phyloP scores from a whole-genome alignment of 768 basidiomycete species.

The Tylopilus felleus region DNA sequence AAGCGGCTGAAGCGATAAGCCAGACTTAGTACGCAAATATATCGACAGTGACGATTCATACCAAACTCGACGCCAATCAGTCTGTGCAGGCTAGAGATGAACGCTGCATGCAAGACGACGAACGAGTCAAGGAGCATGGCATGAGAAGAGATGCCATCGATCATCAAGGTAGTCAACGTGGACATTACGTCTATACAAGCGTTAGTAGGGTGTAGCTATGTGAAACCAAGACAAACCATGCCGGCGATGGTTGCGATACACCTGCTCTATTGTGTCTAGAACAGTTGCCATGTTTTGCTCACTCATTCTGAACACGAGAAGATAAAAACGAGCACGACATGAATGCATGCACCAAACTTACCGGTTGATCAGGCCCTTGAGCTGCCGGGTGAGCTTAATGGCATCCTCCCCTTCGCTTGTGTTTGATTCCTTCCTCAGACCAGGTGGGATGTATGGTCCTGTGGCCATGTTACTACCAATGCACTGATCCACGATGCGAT shows the following conservation, averaged over 20 bases:
- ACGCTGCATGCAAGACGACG: slow-evolving; percentile 82
- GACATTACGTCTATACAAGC: slow-evolving; percentile 69
- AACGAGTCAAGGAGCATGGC: slow-evolving; percentile 84
- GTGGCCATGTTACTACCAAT: slow-evolving; percentile 1
- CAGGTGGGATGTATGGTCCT: slow-evolving; percentile 79
- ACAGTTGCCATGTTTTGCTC: slow-evolving; percentile 85
- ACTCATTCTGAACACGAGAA: slow-evolving; percentile 59
- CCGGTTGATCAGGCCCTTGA: slow-evolving; percentile 90
- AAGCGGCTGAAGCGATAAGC: slow-evolving; percentile 53
- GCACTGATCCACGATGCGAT: neutral
- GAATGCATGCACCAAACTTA: slow-evolving; percentile 27
- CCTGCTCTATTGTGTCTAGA: slow-evolving; percentile 65
- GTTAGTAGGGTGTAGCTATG: slow-evolving; percentile 6
- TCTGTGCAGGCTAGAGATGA: slow-evolving; percentile 78
- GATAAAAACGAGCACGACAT: neutral
- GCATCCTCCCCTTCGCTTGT: slow-evolving; percentile 37
- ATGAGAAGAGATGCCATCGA: slow-evolving; percentile 76
- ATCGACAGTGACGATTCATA: slow-evolving; percentile 35
- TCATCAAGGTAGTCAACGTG: slow-evolving; percentile 69
- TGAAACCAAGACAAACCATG: slow-evolving; percentile 52
- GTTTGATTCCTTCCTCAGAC: slow-evolving; percentile 55
- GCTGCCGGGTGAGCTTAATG: slow-evolving; percentile 63
- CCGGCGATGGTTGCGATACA: slow-evolving; percentile 73
- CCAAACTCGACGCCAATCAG: slow-evolving; percentile 87
- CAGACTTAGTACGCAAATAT: neutral